Conservation (phyloP, 78 protist genomes). For the Chrysochromulina tobinii region DNA sequence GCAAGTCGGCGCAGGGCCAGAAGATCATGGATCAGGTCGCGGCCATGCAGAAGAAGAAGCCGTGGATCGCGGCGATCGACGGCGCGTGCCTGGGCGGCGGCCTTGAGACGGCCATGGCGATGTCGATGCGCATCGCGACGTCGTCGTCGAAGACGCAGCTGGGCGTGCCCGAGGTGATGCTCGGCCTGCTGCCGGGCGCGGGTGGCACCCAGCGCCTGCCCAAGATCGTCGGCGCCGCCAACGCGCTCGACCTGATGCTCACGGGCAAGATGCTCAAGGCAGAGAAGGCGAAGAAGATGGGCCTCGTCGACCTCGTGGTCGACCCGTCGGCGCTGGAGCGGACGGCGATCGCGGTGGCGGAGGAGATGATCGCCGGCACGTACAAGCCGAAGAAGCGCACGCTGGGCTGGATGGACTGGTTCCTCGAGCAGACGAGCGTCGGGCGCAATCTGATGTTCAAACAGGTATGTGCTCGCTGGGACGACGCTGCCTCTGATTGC, state of each 20-base stretch:
- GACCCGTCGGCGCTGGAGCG: constrained; percentile 29
- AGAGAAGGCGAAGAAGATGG: constrained; percentile 49
- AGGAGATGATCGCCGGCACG: neutral
- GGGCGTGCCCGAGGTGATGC: constrained; percentile 50
- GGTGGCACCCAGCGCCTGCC: constrained; percentile 75
- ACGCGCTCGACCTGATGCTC: constrained; percentile 67
- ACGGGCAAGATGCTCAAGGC: constrained; percentile 55
- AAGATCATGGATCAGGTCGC: neutral
- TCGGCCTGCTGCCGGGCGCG: constrained; percentile 70
- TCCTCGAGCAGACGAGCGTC: neutral
- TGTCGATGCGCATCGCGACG: constrained; percentile 37
- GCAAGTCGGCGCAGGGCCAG: neutral
- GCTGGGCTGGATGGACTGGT: neutral
- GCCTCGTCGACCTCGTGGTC: constrained; percentile 17
- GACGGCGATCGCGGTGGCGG: constrained; percentile 40
- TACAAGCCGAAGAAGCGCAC: constrained; percentile 8
- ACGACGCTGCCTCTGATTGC: too few relatives aligned
- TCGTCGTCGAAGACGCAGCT: neutral
- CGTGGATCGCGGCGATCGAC: constrained; percentile 67
- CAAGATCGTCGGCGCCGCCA: constrained; percentile 47
- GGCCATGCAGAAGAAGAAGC: neutral
- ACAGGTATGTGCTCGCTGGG: neutral
- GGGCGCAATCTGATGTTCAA: constrained; percentile 54
- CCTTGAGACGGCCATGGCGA: constrained; percentile 61
- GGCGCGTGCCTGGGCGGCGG: constrained; percentile 76